Evolutionary conservation across 2,329 filamentous ascomycete genomes (phyloP), one percentile per base, ranked within the genome.

Genomic region (Diaporthe capsici): DNA sequence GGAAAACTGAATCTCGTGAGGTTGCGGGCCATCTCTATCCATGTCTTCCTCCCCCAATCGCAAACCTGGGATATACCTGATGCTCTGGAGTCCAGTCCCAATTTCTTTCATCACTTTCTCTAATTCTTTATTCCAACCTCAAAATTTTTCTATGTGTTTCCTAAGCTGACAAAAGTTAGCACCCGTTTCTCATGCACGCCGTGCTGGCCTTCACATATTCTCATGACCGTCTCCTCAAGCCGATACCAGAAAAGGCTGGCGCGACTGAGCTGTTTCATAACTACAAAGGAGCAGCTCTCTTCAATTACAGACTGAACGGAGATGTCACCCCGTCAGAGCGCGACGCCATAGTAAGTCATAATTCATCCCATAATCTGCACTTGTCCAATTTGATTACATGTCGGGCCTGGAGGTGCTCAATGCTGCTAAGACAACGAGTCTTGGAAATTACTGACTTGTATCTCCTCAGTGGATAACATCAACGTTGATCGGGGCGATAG

Each of bases 121-220:
- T 37, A 4, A 12, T 25, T 5, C 22, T 20, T 22, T 15, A 34
- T 10, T 37, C 2, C 22, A 9, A 37, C 2, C 47, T 6, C 47
- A 53, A 9, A 1, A 7, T 12, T 4, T 9, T 6, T 4, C 9
- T 4, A 28, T 9, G 1, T 58, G 2, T 42, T 9, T 15, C 34
- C 1, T 4, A 34, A 5, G 25, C 57, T 75, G n/a, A 42, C 25
- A 15, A 28, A 12, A 34, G 28, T 12, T 76, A 81, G 87, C 82
- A 89, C 67, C 85, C 87, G 0, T 91, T 88, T 73, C 83, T 92
- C 7, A 86, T 90, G 82, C 90, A 92, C 79, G 83, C 88, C 63
- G 84, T 90, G 25, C 82, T 91, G 42, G 84, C 87, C 28, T 78
- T 91, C 31, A 88, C 90, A 3, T 80, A 88, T 4, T 85, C 90